Percentiles rank a stretch among this genome's conserved stretches.
phyloP scores from a whole-genome alignment of 1,139 yeast species.

The Hansenula lynferdii region DNA sequence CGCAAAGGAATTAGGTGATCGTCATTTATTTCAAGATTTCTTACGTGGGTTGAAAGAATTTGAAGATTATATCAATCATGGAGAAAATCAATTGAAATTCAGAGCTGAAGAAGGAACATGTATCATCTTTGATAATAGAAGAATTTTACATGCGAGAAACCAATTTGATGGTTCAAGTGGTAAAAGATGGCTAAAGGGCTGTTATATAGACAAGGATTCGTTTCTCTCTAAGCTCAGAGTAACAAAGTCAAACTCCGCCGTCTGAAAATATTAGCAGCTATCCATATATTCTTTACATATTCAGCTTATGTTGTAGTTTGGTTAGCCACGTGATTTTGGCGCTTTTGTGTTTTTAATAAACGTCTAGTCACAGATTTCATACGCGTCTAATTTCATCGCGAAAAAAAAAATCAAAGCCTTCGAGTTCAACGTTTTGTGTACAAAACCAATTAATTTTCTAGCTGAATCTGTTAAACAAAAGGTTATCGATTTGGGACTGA shows the following conservation, averaged over 20 bases:
- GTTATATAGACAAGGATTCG: slow-evolving; percentile 72
- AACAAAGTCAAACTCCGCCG: too few species aligned
- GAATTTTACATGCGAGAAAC: slow-evolving; percentile 67
- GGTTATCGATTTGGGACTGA: too few species aligned
- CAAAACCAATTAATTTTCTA: not conserved
- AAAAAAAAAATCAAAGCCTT: not conserved
- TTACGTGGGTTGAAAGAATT: slow-evolving; percentile 55
- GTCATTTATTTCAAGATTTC: slow-evolving; percentile 45
- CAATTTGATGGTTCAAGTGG: slow-evolving; percentile 52
- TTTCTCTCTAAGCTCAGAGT: slow-evolving; percentile 58
- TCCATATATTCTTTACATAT: too few species aligned
- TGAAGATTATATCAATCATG: slow-evolving; percentile 54
- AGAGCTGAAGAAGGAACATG: slow-evolving; percentile 61
- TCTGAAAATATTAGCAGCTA: too few species aligned
- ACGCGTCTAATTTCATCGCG: not conserved
- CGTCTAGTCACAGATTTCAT: too few species aligned
- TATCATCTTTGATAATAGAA: slow-evolving; percentile 68
- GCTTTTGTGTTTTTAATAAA: too few species aligned
- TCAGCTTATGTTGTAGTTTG: too few species aligned
- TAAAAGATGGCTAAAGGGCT: slow-evolving; percentile 71
- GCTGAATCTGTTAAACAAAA: too few species aligned
- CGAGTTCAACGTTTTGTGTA: not conserved
- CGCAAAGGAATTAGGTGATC: slow-evolving; percentile 29
- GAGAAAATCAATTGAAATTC: slow-evolving; percentile 49
- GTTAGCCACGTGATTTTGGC: too few species aligned